Base-by-base conservation (phyloP, 2,329 filamentous ascomycete species). In the Beauveria rudraprayagi region DNA sequence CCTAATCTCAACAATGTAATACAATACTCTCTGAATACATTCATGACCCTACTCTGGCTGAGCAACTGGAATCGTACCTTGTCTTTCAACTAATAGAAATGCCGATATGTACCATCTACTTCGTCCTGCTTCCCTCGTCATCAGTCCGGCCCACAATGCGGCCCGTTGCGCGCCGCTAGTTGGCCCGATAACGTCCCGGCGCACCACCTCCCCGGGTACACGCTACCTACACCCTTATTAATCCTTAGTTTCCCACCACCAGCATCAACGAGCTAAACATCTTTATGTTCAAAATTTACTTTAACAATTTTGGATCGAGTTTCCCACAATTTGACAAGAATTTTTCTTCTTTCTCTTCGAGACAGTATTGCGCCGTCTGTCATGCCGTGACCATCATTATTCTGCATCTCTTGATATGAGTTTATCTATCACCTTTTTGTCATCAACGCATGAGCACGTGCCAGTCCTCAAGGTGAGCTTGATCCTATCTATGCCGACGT, bases 131-230 rank as follows among this genome's bases (percentile, higher is more conserved):
- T 26, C 14, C 19, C 57, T 46, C 28, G 41, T 53, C 53, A 47
- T 50, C 57, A 60, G 41, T 54, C 57, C 28, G n/a, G 40, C 34
- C 14, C 34, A 44, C 57, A 60, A 46, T 47, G 50, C 57, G 57
- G 34, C 40, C 37, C 57, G 28, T 51, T 51, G 48, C 40, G 40
- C 41, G 5, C 19, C 40, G 28, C 57, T 60, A 50, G 57, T 60
- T 53, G 57, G 57, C 57, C 41, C 9, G 40, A 54, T 60, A 34
- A 40, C 48, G 48, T 28, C 57, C 40, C n/a, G 47, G 56, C 24
- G n/a, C 48, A 14, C 17, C n/a, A 28, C 22, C 19, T 14, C 26
- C 40, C 3, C 19, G 37, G 57, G 47, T 60, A 54, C 57, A 52
- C 48, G 28, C 41, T 60, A 60, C 47, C 40, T 60, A 8, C 11